These are phyloP conservation scores for Acer campestre DNA, from an alignment of 345 rosid genomes.

Conservation along the genomic window DNA sequence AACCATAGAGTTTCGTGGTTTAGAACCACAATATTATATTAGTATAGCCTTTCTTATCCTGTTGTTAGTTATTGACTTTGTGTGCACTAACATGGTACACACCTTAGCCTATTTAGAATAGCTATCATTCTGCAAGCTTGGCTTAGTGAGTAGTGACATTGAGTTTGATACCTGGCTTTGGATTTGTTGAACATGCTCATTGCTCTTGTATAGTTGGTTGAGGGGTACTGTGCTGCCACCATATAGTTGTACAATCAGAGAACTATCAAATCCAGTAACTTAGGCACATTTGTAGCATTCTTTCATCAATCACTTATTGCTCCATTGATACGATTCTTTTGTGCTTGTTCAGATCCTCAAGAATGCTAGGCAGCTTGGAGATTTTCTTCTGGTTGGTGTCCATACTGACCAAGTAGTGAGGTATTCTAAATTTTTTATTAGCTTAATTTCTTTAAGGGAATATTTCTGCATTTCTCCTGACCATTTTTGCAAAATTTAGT, in stretches of 20 bases:
- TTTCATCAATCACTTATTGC: background rate
- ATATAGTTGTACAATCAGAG: background rate
- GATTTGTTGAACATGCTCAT: background rate
- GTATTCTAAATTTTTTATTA: constrained; percentile 33
- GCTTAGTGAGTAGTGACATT: background rate
- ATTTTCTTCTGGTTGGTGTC: constrained; percentile 90
- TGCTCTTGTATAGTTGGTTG: background rate
- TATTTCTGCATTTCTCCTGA: background rate
- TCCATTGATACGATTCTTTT: background rate
- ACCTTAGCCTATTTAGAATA: background rate
- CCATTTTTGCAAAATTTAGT: background rate
- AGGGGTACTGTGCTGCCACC: background rate
- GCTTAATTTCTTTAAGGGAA: constrained; percentile 12
- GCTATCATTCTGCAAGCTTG: background rate
- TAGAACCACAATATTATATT: background rate
- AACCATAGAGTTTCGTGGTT: background rate
- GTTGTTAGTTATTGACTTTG: background rate
- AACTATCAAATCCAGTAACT: background rate
- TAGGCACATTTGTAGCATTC: background rate
- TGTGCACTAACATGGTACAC: background rate
- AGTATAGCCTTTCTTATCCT: background rate
- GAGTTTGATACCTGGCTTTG: background rate
- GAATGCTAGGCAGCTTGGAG: constrained; percentile 90
- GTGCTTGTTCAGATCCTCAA: constrained; percentile 65
- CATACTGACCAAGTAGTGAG: constrained; percentile 87